phyloP scores from a whole-genome alignment of 441 rosid species.

The Adansonia rubrostipa region DNA sequence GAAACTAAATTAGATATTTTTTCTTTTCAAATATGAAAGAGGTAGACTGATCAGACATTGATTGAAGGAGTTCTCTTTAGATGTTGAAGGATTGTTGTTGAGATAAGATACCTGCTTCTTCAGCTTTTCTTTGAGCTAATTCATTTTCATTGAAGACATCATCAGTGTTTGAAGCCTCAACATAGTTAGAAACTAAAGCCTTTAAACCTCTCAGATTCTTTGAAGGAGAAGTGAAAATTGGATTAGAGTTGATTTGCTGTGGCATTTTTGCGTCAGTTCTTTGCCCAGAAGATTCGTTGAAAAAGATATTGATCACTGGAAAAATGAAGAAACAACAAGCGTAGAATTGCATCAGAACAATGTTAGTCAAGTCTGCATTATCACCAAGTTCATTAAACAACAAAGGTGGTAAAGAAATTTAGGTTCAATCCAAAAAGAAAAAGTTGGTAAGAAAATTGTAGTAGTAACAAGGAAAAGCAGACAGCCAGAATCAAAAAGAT shows the following conservation, averaged over 20 bases:
- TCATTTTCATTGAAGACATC: constrained; percentile 67
- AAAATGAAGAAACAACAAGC: background rate
- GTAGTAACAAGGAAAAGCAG: background rate
- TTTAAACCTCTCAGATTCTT: constrained; percentile 69
- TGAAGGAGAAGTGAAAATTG: constrained; percentile 47
- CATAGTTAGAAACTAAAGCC: constrained; percentile 42
- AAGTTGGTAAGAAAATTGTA: background rate
- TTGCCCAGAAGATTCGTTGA: background rate
- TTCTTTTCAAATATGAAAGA: background rate
- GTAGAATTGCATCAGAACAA: constrained; percentile 11
- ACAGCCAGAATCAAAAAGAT: background rate
- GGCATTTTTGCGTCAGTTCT: constrained; percentile 49
- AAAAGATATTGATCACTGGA: constrained; percentile 13
- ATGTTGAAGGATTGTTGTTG: background rate
- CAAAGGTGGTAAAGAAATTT: background rate
- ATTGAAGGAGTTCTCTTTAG: background rate
- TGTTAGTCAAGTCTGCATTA: background rate
- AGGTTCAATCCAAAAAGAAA: background rate
- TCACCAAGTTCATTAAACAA: background rate
- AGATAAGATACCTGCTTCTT: constrained; percentile 77
- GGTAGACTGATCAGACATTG: background rate
- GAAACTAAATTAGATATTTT: background rate
- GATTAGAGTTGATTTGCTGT: constrained; percentile 49
- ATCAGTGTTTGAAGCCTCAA: constrained; percentile 45
- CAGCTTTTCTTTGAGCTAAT: constrained; percentile 89